phyloP scores from a whole-genome alignment of 2,329 filamentous ascomycete species.

The Rutstroemia sp. region DNA sequence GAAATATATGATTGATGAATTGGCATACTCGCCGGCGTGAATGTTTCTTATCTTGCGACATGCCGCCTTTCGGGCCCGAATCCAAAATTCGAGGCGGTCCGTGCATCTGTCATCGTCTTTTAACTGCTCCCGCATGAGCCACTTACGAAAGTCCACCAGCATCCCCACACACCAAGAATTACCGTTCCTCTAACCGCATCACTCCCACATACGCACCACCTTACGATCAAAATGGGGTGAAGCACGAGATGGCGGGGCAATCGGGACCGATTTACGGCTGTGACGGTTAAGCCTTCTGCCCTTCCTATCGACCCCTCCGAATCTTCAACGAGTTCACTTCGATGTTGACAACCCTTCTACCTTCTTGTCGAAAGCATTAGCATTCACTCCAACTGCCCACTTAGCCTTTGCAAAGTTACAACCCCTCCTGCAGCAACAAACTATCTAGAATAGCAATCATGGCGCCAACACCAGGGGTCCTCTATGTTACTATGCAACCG shows the following conservation, averaged over 20 bases:
- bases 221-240: not conserved
- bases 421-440: not conserved
- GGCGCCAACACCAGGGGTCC: conserved; percentile 49
- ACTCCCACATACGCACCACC: not conserved
- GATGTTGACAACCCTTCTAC: not conserved
- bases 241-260: conserved; percentile 4
- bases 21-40: not conserved
- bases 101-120: too few relatives aligned
- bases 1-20: not conserved
- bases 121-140: not conserved
- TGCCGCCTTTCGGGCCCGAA: not conserved
- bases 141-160: not conserved
- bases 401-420: not conserved
- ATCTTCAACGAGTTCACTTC: not conserved
- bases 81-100: too few relatives aligned
- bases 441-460: not conserved
- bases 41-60: not conserved
- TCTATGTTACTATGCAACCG: conserved; percentile 85
- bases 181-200: not conserved
- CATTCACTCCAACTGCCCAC: too few relatives aligned
- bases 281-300: conserved; percentile 10
- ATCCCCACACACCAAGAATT: not conserved
- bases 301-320: not conserved
- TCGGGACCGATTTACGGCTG: not conserved
- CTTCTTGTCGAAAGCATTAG: too few relatives aligned